phyloP scores from a whole-genome alignment of 176 grass and related monocot genomes.

The Oryza longistaminata region DNA sequence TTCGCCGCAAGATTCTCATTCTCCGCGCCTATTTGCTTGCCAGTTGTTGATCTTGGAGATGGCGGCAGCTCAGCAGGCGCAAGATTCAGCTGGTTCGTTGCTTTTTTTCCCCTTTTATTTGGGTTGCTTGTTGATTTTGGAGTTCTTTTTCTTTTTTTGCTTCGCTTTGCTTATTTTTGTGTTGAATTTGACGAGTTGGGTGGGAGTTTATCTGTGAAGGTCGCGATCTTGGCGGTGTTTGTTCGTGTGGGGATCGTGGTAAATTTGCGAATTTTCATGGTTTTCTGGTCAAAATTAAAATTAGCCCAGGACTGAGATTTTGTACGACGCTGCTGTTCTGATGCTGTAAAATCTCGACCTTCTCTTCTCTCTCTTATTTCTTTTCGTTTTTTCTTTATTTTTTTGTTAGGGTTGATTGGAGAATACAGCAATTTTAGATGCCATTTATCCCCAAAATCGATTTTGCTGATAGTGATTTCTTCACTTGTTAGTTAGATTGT shows the following conservation, averaged over 20 bases:
- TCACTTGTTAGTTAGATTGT: not conserved
- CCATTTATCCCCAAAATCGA: not conserved
- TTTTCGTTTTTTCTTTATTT: not conserved
- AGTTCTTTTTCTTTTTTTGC: not conserved
- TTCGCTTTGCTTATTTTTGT: not conserved
- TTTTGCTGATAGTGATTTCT: not conserved
- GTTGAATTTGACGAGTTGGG: not conserved
- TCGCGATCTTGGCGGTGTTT: not conserved
- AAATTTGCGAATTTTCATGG: not conserved
- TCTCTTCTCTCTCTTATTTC: not conserved
- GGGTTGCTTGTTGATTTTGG: not conserved
- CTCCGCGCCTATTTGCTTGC: not conserved
- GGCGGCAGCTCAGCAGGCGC: conserved; percentile 24
- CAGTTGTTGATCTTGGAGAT: conserved; percentile 13
- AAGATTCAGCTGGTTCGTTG: conserved; percentile 23
- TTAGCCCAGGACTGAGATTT: not conserved
- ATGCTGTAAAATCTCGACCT: not conserved
- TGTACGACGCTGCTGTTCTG: not conserved
- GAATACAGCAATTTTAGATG: not conserved
- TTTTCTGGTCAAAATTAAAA: not conserved
- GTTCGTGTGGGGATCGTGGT: not conserved
- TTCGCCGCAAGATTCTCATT: not conserved
- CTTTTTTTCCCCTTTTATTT: not conserved
- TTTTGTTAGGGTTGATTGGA: not conserved
- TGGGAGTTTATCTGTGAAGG: not conserved